phyloP scores from a whole-genome alignment of 2,329 filamentous ascomycete species.

The Biscogniauxia sp. region DNA sequence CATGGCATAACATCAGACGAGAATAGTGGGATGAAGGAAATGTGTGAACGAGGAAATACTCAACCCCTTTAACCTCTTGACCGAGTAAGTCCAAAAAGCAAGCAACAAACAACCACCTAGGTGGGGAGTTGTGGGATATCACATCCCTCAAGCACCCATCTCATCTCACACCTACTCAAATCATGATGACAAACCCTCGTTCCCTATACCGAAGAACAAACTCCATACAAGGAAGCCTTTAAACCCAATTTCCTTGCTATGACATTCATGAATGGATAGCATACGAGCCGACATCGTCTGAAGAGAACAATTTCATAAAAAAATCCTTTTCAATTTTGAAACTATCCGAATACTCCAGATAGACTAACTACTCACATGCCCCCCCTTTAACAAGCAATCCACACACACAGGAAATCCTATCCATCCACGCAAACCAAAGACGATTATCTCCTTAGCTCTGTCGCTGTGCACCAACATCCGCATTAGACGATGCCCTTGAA shows the following conservation, averaged over 20 bases:
- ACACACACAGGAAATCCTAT: slow-evolving; percentile 1
- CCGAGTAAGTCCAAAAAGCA: no score
- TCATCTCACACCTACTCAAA: no score
- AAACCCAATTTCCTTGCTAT: slow-evolving; percentile 10
- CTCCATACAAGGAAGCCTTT: no score
- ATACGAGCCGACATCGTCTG: slow-evolving; percentile 34
- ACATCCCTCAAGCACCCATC: no score
- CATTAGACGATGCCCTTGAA: slow-evolving; percentile 5
- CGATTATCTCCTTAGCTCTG: not conserved
- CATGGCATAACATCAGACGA: no score
- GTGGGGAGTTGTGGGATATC: no score
- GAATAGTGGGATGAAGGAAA: no score
- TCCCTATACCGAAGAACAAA: slow-evolving; percentile 28
- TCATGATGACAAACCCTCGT: slow-evolving; percentile 6
- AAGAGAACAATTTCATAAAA: slow-evolving; percentile 18
- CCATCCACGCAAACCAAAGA: not conserved
- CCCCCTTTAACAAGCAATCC: not conserved
- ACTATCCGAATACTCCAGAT: slow-evolving; percentile 16
- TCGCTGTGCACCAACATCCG: slow-evolving; percentile 22
- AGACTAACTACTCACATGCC: slow-evolving; percentile 3
- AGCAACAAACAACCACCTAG: no score
- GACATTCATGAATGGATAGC: slow-evolving; percentile 20
- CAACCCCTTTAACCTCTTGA: no score
- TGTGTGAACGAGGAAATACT: no score
- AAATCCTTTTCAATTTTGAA: slow-evolving; percentile 13